phyloP scores from a whole-genome alignment of 345 rosid genomes.

The Melaleuca alternifolia region DNA sequence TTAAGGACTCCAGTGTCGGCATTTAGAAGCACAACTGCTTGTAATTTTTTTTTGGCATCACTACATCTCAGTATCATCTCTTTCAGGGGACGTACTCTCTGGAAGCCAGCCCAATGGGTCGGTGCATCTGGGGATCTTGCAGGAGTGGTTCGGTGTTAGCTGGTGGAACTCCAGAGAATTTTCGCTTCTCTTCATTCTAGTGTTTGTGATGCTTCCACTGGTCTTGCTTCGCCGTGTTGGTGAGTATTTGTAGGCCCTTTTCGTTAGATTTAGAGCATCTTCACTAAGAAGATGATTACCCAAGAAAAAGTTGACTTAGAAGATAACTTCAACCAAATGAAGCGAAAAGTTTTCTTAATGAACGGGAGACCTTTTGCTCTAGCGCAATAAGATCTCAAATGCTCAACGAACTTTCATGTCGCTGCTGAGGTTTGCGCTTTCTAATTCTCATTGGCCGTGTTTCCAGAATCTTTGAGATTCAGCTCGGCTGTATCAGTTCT shows the following conservation, averaged over 20 bases:
- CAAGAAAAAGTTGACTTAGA: neutral
- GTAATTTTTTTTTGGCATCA: neutral
- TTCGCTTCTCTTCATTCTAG: conserved; percentile 38
- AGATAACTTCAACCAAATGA: neutral
- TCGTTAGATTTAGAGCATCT: neutral
- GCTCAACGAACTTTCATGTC: neutral
- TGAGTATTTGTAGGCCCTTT: conserved; percentile 1
- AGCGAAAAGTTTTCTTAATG: neutral
- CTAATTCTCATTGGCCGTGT: neutral
- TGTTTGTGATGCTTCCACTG: conserved; percentile 59
- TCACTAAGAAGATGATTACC: neutral
- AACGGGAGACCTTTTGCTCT: neutral
- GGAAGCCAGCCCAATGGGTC: conserved; percentile 51
- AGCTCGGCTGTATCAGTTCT: conserved; percentile 57
- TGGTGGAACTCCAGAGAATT: conserved; percentile 84
- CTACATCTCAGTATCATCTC: neutral
- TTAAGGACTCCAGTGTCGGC: neutral
- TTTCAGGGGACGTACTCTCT: conserved; percentile 68
- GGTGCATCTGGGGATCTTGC: conserved; percentile 67
- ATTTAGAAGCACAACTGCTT: neutral
- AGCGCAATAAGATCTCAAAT: neutral
- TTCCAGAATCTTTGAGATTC: conserved; percentile 48
- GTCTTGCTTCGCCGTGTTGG: conserved; percentile 55
- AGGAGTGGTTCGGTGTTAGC: conserved; percentile 75
- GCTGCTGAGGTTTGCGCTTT: neutral